These are phyloP conservation scores for Colletotrichum sidae DNA, from an alignment of 2,329 filamentous ascomycete species.

Conservation along the genomic window DNA sequence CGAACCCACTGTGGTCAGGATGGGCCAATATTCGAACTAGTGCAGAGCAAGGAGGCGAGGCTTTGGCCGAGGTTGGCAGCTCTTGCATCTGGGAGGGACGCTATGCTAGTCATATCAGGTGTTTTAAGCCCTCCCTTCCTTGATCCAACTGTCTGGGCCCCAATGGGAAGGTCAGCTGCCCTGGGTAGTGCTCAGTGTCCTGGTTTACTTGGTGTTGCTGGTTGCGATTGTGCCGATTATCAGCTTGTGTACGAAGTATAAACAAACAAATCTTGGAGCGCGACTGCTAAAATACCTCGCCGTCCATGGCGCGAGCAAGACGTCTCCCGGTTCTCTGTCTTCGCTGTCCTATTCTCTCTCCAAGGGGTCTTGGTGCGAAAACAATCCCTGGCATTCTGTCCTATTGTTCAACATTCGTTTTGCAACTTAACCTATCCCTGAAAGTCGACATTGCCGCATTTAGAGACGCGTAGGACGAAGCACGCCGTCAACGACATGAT, in stretches of 20 bases:
- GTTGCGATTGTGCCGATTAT: neutral
- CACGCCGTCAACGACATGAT: neutral
- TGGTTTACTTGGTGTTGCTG: neutral
- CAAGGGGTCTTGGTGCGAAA: no score
- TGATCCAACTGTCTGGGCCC: neutral
- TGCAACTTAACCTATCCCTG: slow-evolving; percentile 30
- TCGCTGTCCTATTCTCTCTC: no score
- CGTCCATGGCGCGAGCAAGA: no score
- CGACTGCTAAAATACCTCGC: neutral
- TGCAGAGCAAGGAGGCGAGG: no score
- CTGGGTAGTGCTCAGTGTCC: neutral
- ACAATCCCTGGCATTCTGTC: no score
- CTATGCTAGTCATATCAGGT: no score
- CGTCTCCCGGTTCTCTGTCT: no score
- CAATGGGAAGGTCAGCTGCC: neutral
- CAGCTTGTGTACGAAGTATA: neutral
- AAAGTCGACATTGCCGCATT: slow-evolving; percentile 6
- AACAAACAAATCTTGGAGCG: slow-evolving; percentile 13
- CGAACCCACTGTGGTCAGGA: no score
- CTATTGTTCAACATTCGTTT: neutral
- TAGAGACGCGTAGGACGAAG: neutral
- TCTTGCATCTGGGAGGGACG: no score
- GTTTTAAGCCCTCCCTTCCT: no score
- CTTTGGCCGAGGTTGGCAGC: no score
- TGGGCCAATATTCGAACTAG: no score